phyloP scores from a whole-genome alignment of 495 filamentous ascomycete genomes.

The Trichoderma gamsii region DNA sequence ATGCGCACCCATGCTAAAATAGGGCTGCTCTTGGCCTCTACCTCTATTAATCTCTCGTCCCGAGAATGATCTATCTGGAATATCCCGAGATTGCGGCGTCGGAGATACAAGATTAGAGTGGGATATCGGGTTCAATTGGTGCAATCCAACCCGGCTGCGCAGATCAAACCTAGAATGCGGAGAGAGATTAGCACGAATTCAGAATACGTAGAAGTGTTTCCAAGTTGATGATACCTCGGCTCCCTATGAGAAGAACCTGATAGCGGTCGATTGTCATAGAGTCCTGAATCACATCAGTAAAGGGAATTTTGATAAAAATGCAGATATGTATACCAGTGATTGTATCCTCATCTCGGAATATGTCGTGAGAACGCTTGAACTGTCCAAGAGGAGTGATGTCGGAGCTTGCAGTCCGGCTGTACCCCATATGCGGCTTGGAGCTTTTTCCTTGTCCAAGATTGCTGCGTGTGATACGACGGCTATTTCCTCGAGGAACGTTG shows the following conservation, averaged over 20 bases:
- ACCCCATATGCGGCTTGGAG: not conserved
- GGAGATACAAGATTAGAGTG: constrained; percentile 27
- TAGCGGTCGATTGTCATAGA: not conserved
- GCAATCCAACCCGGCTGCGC: not conserved
- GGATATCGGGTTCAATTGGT: constrained; percentile 5
- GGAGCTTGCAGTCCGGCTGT: not conserved
- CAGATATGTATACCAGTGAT: not conserved
- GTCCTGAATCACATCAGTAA: not conserved
- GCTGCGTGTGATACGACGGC: constrained; percentile 1
- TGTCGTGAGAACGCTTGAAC: constrained; percentile 5
- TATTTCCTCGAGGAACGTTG: constrained; percentile 6
- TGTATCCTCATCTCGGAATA: constrained; percentile 5
- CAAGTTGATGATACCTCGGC: not conserved
- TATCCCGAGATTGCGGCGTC: constrained; percentile 18
- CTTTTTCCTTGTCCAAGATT: not conserved
- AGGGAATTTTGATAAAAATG: not conserved
- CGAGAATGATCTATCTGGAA: constrained; percentile 18
- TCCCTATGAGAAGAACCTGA: not conserved
- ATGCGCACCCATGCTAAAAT: not conserved
- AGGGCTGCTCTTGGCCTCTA: constrained; percentile 8
- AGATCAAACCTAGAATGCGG: constrained; percentile 3
- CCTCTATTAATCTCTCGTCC: constrained; percentile 25
- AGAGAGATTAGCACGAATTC: not conserved
- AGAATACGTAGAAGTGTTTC: not conserved
- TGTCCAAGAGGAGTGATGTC: constrained; percentile 2